A percentile compares a stretch with the other conserved stretches of the same genome.
Evolutionary conservation across 73 alveolate species (phyloP).

Genomic region (Paramecium pentaurelia): DNA sequence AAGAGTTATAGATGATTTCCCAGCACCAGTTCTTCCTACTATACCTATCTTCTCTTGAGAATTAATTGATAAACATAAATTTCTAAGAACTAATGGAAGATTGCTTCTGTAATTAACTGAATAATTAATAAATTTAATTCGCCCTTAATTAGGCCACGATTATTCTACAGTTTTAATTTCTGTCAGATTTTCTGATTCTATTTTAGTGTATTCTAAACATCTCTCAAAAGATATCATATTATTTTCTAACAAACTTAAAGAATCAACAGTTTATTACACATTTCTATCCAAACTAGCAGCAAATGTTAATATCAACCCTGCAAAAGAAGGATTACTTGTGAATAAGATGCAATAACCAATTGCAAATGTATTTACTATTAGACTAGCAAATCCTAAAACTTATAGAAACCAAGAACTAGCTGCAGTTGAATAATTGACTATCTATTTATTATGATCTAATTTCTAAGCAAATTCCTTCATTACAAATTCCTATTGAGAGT

Average conservation of each 20-base stretch:
- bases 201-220: conserved; percentile 72
- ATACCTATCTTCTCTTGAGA: conserved; percentile 91
- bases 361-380: not conserved
- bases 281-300: conserved; percentile 70
- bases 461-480: not conserved
- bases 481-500: not conserved
- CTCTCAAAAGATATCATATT: conserved; percentile 84
- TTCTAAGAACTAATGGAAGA: conserved; percentile 67
- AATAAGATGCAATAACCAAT: not conserved
- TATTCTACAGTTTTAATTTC: not conserved
- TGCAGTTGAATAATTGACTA: not conserved
- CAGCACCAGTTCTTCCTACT: conserved; percentile 97
- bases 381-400: not conserved
- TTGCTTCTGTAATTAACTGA: conserved; percentile 70
- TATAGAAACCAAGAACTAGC: conserved; percentile 26
- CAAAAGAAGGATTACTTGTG: conserved; percentile 68
- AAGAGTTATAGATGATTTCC: conserved; percentile 87
- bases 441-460: conserved; percentile 31
- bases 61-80: conserved; percentile 58
- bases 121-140: conserved; percentile 68
- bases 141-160: conserved; percentile 74
- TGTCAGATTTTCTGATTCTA: conserved; percentile 61
- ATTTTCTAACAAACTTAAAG: conserved; percentile 76
- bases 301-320: conserved; percentile 74
- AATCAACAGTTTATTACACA: conserved; percentile 67